Percentiles rank a stretch among this genome's conserved stretches.
These are phyloP conservation scores for Leonotis leonurus DNA, from an alignment of 257 asterid species.

Conservation along the genomic window DNA sequence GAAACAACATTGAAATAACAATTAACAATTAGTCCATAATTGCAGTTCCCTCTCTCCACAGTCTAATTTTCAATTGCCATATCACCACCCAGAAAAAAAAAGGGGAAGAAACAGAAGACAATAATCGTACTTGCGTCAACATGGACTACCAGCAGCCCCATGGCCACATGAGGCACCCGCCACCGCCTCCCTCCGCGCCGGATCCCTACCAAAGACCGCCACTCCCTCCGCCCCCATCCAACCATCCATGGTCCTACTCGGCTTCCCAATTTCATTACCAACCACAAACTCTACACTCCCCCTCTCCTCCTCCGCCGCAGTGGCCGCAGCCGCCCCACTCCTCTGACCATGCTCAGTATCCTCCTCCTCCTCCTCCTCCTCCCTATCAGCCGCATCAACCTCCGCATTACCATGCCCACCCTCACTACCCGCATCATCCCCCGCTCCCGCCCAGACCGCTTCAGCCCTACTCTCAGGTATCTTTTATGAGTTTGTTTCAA, in stretches of 20 bases:
- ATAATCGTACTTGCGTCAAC: background rate
- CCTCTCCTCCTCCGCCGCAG: slow-evolving; percentile 56
- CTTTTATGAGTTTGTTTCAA: background rate
- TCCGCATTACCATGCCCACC: slow-evolving; percentile 37
- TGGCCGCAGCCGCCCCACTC: slow-evolving; percentile 34
- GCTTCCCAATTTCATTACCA: slow-evolving; percentile 65
- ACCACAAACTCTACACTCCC: slow-evolving; percentile 42
- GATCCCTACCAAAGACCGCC: slow-evolving; percentile 59
- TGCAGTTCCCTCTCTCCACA: too few species aligned
- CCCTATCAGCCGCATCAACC: slow-evolving; percentile 44
- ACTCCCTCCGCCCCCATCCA: slow-evolving; percentile 30
- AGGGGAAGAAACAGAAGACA: too few species aligned
- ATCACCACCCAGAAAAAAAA: too few species aligned
- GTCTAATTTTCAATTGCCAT: too few species aligned
- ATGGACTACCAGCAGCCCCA: slow-evolving; percentile 66
- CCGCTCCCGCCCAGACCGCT: slow-evolving; percentile 62
- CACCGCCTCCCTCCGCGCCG: slow-evolving; percentile 41
- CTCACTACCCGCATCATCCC: slow-evolving; percentile 47
- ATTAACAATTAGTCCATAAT: too few species aligned
- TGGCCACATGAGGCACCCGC: slow-evolving; percentile 40
- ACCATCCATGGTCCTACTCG: slow-evolving; percentile 47
- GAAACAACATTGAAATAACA: too few species aligned
- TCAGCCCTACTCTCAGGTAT: slow-evolving; percentile 52
- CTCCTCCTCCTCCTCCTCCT: slow-evolving; percentile 27
- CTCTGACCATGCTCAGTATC: slow-evolving; percentile 33